A percentile compares a stretch with the other conserved stretches of the same genome.
Evolutionary conservation across 306 rosid genomes (phyloP).

Genomic region (Prunus campanulata): DNA sequence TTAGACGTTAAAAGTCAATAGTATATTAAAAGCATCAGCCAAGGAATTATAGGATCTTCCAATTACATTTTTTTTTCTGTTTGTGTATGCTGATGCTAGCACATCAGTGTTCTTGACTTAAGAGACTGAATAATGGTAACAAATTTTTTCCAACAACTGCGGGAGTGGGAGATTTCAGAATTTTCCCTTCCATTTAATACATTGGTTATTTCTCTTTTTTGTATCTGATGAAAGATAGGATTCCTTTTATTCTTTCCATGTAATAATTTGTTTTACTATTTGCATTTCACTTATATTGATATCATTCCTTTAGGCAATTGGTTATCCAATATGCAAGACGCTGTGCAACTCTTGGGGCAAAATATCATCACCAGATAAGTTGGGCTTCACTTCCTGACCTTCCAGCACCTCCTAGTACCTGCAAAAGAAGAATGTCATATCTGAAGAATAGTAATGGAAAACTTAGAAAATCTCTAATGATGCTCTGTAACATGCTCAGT

Average conservation of each 20-base stretch:
- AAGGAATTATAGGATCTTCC: no score
- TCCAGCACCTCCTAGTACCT: constrained; percentile 68
- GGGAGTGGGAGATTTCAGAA: no score
- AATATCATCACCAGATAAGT: constrained; percentile 50
- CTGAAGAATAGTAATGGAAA: constrained; percentile 44
- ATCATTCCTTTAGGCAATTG: constrained; percentile 55
- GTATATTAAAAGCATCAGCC: no score
- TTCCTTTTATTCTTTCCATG: constrained; percentile 5
- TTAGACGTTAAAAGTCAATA: no score
- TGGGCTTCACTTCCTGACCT: constrained; percentile 72
- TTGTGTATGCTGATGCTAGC: no score
- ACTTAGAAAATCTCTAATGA: constrained; percentile 71
- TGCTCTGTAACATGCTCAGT: constrained; percentile 71
- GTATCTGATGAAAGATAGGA: no score
- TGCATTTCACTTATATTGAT: constrained; percentile 12
- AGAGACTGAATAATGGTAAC: no score
- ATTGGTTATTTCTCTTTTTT: no score
- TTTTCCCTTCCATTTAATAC: no score
- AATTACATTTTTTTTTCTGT: no score
- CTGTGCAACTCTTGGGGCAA: constrained; percentile 74
- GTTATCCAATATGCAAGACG: constrained; percentile 75
- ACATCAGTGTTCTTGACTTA: no score
- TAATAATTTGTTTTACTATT: neutral
- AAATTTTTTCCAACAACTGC: no score
- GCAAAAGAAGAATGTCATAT: constrained; percentile 66